Evolutionary conservation across 805 yeast genomes (phyloP), one percentile per base, ranked within the genome.

Genomic region (Barnettozyma sucrosica): DNA sequence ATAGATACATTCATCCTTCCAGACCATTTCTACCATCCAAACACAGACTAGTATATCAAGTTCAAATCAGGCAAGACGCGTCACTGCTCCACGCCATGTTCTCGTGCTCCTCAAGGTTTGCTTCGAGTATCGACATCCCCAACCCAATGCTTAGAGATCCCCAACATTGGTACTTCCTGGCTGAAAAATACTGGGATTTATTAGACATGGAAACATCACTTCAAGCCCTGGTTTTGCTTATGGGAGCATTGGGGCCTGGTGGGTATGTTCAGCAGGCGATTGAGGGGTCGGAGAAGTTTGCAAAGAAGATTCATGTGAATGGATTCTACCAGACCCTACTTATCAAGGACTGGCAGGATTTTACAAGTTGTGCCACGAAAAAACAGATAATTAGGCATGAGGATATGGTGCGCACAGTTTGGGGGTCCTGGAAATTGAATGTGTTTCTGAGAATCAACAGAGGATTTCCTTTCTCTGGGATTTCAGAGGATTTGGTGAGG

Each of bases 1-100:
- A 70, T 53, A 57, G 70, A 36, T 74, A 71, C 52, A 61, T 67
- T n/a, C 68, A 71, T 45, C 64, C 69, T 7, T 61, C 68, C 7
- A 59, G 66, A 40, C 63, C 67, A 18, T 56, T 67, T 7, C 51
- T 74, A 5, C 74, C 75, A 2, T 58, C 67, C 30, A 67, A 66
- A 45, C 52, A 55, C 10, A 44, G 58, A 7, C 58, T 73, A 32
- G 41, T 71, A 3, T 55, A 52, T 19, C 58, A 58, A n/a, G 46
- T 69, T 5, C 53, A 62, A 2, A 48, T 69, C 6, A 59, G 62
- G 23, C 62, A 63, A 26, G 67, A 66, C 39, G 61, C 61, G 0
- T 54, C 67, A 0, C 45, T 65, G 21, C 41, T 64, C 30, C 66
- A 63, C 51, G 61, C 69, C 5, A 68, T 72, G 64, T 69, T 69